A percentile compares a stretch with the other conserved stretches of the same genome.
These are phyloP conservation scores for Scleromitrula shiraiana DNA, from an alignment of 2,329 filamentous ascomycete genomes.

Conservation along the genomic window DNA sequence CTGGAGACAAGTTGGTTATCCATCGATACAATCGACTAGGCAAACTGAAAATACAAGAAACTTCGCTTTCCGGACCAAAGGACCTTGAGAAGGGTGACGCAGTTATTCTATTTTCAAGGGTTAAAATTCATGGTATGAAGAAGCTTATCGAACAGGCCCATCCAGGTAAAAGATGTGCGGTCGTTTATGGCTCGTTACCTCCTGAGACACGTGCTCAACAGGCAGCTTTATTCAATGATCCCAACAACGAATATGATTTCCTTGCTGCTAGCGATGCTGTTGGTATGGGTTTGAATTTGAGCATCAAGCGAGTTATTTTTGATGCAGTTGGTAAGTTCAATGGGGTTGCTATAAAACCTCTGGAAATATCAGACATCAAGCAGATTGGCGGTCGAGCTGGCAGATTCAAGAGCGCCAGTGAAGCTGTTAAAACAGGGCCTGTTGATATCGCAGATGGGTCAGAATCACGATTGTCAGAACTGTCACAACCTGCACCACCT, in stretches of 20 bases:
- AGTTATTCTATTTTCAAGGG: slow-evolving; percentile 76
- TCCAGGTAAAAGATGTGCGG: slow-evolving; percentile 76
- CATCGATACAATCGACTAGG: slow-evolving; percentile 81
- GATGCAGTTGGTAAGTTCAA: slow-evolving; percentile 69
- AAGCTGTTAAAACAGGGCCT: slow-evolving; percentile 35
- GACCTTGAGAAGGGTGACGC: slow-evolving; percentile 82
- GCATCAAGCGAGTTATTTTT: slow-evolving; percentile 84
- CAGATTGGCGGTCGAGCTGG: slow-evolving; percentile 93
- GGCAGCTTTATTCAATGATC: slow-evolving; percentile 89
- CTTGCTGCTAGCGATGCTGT: slow-evolving; percentile 93
- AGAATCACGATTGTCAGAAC: neutral
- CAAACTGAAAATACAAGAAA: slow-evolving; percentile 57
- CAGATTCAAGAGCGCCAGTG: slow-evolving; percentile 66
- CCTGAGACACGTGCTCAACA: slow-evolving; percentile 90
- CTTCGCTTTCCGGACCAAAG: slow-evolving; percentile 52
- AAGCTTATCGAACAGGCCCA: slow-evolving; percentile 58
- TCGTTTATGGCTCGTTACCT: slow-evolving; percentile 86
- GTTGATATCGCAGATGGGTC: slow-evolving; percentile 1
- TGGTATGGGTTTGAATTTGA: slow-evolving; percentile 93
- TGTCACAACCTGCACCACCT: neutral
- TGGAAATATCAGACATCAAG: slow-evolving; percentile 74
- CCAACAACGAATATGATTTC: slow-evolving; percentile 90
- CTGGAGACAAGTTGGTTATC: slow-evolving; percentile 75
- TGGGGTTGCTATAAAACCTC: slow-evolving; percentile 44
- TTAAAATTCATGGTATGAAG: slow-evolving; percentile 76